Conservation (phyloP, 495 filamentous ascomycete species). For the Bombardia bombarda region DNA sequence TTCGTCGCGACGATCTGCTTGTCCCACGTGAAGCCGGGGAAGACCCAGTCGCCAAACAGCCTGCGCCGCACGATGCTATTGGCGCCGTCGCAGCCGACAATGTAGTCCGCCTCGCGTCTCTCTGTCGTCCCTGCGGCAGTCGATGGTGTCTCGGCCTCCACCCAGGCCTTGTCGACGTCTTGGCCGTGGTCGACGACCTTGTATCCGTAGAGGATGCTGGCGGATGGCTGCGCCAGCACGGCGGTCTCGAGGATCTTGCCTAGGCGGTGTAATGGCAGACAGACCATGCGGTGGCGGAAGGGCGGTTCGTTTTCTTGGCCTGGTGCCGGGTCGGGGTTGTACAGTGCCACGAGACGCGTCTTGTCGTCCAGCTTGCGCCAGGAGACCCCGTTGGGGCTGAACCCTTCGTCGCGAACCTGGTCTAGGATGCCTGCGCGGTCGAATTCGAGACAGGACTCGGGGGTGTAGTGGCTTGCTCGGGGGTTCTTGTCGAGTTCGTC, state of each 20-base stretch:
- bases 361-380: conserved; percentile 41
- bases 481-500: conserved; percentile 44
- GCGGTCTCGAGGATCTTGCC: conserved; percentile 16
- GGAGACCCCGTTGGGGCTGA: conserved; percentile 33
- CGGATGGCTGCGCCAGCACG: conserved; percentile 3
- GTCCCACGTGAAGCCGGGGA: conserved; percentile 50
- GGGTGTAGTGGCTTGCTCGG: conserved; percentile 46
- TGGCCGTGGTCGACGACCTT: conserved; percentile 34
- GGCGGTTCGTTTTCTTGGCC: conserved; percentile 11
- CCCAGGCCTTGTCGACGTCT: conserved; percentile 32
- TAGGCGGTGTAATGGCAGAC: conserved; percentile 39
- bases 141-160: conserved; percentile 26
- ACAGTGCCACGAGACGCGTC: conserved; percentile 17
- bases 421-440: conserved; percentile 42
- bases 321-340: conserved; percentile 1
- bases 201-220: conserved; percentile 18
- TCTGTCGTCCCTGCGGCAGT: too few species aligned
- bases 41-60: conserved; percentile 45
- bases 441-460: conserved; percentile 35
- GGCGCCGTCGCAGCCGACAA: conserved; percentile 54
- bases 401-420: conserved; percentile 33
- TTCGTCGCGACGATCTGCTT: conserved; percentile 58
- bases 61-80: conserved; percentile 45
- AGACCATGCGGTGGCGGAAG: conserved; percentile 37
- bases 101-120: conserved; percentile 25